These are phyloP conservation scores for Acmispon strigosus DNA, from an alignment of 306 rosid genomes.

Conservation along the genomic window DNA sequence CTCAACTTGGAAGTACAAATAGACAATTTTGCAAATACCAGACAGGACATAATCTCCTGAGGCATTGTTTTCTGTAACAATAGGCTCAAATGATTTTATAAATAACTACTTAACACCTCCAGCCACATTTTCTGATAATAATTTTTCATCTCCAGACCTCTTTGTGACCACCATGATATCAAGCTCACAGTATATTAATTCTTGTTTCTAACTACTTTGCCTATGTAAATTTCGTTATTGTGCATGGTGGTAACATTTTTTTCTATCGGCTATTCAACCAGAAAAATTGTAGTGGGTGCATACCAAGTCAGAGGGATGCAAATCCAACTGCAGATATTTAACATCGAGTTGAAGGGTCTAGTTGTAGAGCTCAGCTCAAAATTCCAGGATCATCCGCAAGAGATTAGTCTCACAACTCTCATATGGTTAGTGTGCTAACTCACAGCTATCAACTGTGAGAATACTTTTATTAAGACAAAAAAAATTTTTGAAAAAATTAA, in stretches of 20 bases:
- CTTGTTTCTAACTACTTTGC: neutral
- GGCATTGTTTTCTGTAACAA: slow-evolving; percentile 45
- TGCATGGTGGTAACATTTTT: neutral
- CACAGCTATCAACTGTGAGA: too few species aligned
- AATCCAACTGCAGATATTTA: slow-evolving; percentile 64
- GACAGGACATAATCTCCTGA: slow-evolving; percentile 46
- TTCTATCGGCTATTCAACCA: slow-evolving; percentile 34
- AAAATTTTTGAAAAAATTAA: too few species aligned
- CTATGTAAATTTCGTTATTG: neutral
- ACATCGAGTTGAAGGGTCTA: slow-evolving; percentile 39
- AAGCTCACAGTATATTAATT: neutral
- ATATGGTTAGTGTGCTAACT: too few species aligned
- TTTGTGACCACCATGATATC: slow-evolving; percentile 51
- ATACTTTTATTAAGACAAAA: too few species aligned
- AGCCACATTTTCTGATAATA: slow-evolving; percentile 14
- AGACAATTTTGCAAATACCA: slow-evolving; percentile 57
- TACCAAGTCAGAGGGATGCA: too few species aligned
- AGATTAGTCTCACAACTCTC: too few species aligned
- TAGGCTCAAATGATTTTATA: slow-evolving; percentile 72
- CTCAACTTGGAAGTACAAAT: slow-evolving; percentile 58
- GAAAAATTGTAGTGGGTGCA: slow-evolving; percentile 53
- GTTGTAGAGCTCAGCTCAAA: slow-evolving; percentile 32
- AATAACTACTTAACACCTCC: slow-evolving; percentile 50
- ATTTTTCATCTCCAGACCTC: slow-evolving; percentile 26
- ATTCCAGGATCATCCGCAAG: too few species aligned